Base-by-base conservation (phyloP, 495 filamentous ascomycete genomes). In the Lindgomyces ingoldianus region DNA sequence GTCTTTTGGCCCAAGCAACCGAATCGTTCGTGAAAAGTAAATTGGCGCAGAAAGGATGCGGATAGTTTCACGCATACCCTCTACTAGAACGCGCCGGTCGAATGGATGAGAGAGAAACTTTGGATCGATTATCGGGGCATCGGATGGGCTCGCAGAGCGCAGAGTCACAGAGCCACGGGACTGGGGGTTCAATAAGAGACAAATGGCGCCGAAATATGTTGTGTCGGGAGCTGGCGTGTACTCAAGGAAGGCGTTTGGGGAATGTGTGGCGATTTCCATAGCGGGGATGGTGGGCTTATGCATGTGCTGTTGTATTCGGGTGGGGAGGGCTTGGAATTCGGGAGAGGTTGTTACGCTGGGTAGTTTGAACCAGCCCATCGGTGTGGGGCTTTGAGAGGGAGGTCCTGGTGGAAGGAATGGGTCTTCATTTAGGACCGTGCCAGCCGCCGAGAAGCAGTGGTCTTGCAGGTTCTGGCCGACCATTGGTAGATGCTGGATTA, bases 401-500 rank as follows among this genome's bases (percentile, higher is more conserved):
- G 24, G 44, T 16, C 57, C 22, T 11, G 30, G 1, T 18, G 49
- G 11, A 4, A 24, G 18, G n/a, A n/a, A n/a, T 8, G 21, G 9
- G 30, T 79, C 74, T 2, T 77, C 75, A 71, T 86, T 87, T 71
- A 85, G 77, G 77, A 78, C 68, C 9, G 26, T 52, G 6, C 49
- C 49, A 8, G 25, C 26, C 16, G 49, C 3, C 9, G 49, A 52
- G 79, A 73, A 68, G 79, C 80, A 33, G 64, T 85, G 84, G 70
- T 87, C 84, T 6, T 81, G 75, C 1, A 89, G 74, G 71, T 89
- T 89, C 16, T 77, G 75, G 44, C 87, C 87, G 0, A 89, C 86
- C n/a, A 81, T 84, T 0, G 85, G 84, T 0, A 84, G 73, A 64
- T 87, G 79, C 33, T 74, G 62, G 0, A 87, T 57, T 0, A 85